Conservation (phyloP, 176 grass and related monocot genomes). For the Urochloa ruziziensis region DNA sequence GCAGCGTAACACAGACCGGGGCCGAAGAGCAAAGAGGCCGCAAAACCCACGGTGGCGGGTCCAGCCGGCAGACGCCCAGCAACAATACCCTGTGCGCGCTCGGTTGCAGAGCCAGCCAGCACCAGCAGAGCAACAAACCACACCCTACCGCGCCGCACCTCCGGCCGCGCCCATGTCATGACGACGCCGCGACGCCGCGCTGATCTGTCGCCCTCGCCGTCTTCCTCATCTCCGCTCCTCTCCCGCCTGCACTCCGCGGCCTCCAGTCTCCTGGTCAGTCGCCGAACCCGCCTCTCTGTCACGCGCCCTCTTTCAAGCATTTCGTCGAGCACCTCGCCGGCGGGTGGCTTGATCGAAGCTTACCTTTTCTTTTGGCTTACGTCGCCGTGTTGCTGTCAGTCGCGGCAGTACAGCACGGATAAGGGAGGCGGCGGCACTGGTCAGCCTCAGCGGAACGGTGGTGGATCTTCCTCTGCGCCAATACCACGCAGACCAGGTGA, state of each 20-base stretch:
- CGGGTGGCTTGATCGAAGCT: background rate
- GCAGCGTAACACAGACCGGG: no score
- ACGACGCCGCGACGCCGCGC: conserved; percentile 37
- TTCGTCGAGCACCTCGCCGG: conserved; percentile 53
- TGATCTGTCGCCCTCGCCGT: conserved; percentile 20
- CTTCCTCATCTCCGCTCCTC: conserved; percentile 15
- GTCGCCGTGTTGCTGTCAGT: conserved; percentile 16
- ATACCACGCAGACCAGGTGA: conserved; percentile 45
- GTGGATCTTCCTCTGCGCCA: conserved; percentile 9
- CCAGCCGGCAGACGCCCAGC: background rate
- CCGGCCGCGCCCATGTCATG: conserved; percentile 32
- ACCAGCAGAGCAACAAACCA: background rate
- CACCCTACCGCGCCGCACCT: background rate
- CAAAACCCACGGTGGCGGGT: background rate
- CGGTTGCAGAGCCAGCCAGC: background rate
- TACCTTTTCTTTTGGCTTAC: background rate
- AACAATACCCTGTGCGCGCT: no score
- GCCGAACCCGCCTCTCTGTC: background rate
- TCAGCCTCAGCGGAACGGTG: background rate
- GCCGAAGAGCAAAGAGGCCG: no score
- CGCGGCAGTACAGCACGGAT: conserved; percentile 31
- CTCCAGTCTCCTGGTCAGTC: conserved; percentile 53
- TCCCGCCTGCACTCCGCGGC: conserved; percentile 31
- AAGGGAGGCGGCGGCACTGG: background rate
- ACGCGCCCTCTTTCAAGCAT: background rate